Percentiles rank a stretch among this genome's conserved stretches.
Evolutionary conservation across 1,139 yeast genomes (phyloP).

Genomic region (Yamadazyma conglobata): DNA sequence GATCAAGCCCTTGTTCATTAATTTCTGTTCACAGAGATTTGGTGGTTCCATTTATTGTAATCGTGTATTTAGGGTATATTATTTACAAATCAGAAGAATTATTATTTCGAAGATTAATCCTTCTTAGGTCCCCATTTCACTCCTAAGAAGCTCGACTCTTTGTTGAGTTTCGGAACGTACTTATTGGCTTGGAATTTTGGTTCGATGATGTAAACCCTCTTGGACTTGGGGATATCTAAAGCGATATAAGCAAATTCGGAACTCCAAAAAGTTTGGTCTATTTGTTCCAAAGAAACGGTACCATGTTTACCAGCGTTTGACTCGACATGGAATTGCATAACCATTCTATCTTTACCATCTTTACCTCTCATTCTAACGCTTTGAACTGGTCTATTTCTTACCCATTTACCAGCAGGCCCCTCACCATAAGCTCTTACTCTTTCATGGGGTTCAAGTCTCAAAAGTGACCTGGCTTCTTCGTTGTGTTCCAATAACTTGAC

Average conservation of each 20-base stretch:
- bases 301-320: constrained; percentile 54
- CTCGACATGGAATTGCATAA: constrained; percentile 85
- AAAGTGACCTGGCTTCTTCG: constrained; percentile 52
- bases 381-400: constrained; percentile 80
- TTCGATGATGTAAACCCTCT: constrained; percentile 68
- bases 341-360: constrained; percentile 75
- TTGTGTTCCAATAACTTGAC: constrained; percentile 72
- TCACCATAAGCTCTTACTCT: constrained; percentile 86
- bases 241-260: constrained; percentile 75
- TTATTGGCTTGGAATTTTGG: constrained; percentile 47
- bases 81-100: too few species aligned
- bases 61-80: too few species aligned
- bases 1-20: too few species aligned
- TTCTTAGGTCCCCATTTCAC: constrained; percentile 83
- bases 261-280: constrained; percentile 60
- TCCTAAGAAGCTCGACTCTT: constrained; percentile 63
- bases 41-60: too few species aligned
- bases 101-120: constrained; percentile 37
- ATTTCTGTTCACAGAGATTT: too few species aligned
- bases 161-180: constrained; percentile 29
- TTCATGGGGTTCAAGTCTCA: constrained; percentile 52
- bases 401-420: constrained; percentile 62
- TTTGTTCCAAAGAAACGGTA: constrained; percentile 73
- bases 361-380: constrained; percentile 53
- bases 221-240: constrained; percentile 69